Conservation (phyloP, 2,329 filamentous ascomycete genomes). For the Microcyclospora pomicola region DNA sequence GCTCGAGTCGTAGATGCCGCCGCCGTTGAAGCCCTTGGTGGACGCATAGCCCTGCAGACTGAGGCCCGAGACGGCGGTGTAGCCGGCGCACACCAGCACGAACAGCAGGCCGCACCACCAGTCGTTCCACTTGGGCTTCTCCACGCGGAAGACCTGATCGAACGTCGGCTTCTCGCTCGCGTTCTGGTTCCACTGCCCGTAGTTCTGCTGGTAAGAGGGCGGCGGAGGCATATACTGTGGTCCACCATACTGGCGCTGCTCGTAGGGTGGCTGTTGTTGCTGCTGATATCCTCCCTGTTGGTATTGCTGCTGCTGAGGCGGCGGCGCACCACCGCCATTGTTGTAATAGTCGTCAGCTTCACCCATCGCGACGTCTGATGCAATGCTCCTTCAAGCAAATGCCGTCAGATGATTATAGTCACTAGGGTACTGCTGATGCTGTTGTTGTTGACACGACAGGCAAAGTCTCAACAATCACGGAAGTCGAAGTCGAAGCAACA, state of each 20-base stretch:
- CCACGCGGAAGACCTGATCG: conserved; percentile 68
- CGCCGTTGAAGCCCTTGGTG: conserved; percentile 49
- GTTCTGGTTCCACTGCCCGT: conserved; percentile 11
- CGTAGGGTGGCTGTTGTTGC: conserved; percentile 6
- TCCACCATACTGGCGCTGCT: conserved; percentile 7
- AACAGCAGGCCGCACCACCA: conserved; percentile 71
- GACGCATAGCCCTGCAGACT: conserved; percentile 59
- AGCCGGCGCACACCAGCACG: conserved; percentile 57
- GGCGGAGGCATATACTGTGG: conserved; percentile 17
- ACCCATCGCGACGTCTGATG: neutral
- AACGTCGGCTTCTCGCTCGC: conserved; percentile 41
- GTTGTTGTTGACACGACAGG: too few relatives aligned
- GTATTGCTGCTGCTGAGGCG: conserved; percentile 4
- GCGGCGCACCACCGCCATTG: conserved; percentile 1
- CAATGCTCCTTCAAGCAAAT: too few relatives aligned
- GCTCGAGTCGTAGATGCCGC: conserved; percentile 56
- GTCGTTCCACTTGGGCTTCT: conserved; percentile 80
- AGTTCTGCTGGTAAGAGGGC: conserved; percentile 28
- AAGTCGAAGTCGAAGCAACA: too few relatives aligned
- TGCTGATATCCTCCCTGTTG: conserved; percentile 6
- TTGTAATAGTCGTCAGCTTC: conserved; percentile 12
- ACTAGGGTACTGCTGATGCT: too few relatives aligned
- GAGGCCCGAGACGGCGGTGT: conserved; percentile 61
- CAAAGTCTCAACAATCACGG: too few relatives aligned
- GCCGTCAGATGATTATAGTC: too few relatives aligned